Percentiles rank a stretch among this genome's conserved stretches.
Evolutionary conservation across 805 yeast genomes (phyloP).

Genomic region (Schwanniomyces sp.): DNA sequence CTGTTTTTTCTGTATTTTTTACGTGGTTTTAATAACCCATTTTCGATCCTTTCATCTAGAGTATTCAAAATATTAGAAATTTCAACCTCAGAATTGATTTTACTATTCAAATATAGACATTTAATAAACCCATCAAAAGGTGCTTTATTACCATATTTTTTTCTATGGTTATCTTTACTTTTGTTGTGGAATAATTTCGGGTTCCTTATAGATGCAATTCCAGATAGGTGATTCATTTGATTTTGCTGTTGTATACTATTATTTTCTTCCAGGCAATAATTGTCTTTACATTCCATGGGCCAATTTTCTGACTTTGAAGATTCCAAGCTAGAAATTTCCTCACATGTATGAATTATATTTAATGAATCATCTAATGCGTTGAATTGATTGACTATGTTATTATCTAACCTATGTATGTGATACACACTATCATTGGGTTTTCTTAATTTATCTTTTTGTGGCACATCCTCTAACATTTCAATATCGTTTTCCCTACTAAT

Average conservation of each 20-base stretch:
- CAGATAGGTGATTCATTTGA: too few relatives aligned
- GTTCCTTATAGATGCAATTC: too few relatives aligned
- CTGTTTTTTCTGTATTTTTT: slow-evolving; percentile 7
- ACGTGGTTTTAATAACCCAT: slow-evolving; percentile 10
- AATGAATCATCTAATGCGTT: too few relatives aligned
- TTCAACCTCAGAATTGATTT: neutral
- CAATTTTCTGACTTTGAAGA: neutral
- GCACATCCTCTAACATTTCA: too few relatives aligned
- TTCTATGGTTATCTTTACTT: neutral
- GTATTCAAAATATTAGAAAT: neutral
- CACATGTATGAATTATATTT: too few relatives aligned
- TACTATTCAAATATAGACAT: neutral
- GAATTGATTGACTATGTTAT: too few relatives aligned
- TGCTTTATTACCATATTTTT: neutral
- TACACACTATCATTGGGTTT: too few relatives aligned
- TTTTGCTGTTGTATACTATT: too few relatives aligned
- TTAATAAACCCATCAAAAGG: neutral
- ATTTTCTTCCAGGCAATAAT: too few relatives aligned
- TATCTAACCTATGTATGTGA: too few relatives aligned
- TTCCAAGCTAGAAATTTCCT: neutral
- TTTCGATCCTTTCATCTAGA: slow-evolving; percentile 3
- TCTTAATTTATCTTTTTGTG: too few relatives aligned
- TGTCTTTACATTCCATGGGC: neutral
- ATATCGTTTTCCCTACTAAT: too few relatives aligned
- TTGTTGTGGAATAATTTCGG: neutral